Base-by-base conservation (phyloP, 1,139 yeast genomes). In the Hansenula anomala region DNA sequence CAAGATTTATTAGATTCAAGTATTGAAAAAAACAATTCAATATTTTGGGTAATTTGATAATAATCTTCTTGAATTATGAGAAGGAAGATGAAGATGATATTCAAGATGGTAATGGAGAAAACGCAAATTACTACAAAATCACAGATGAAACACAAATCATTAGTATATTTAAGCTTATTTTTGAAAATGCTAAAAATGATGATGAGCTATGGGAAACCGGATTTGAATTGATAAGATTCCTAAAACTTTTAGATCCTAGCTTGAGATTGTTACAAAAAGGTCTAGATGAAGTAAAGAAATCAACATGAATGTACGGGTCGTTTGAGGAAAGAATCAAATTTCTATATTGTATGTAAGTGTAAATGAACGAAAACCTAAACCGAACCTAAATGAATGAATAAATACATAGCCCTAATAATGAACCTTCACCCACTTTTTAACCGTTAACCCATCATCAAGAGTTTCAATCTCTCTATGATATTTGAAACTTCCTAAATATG, bases 381-480 rank as follows among this genome's bases (percentile, higher is more conserved):
- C 23, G 6, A 20, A 20, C 9, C n/a, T 25, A 9, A 27, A 27
- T 14, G 16, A 27, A 27, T 14, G 28, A 20, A 20, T 17, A 4
- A 33, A 27, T 9, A 6, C n/a, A 29, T 8, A 3, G 3, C 14
- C 32, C 25, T 30, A 42, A 15, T 37, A 18, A 16, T 37, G 43
- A 14, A 47, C 48, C 45, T 67, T 72, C 3, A 56, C 55, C 87
- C 87, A 80, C 41, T 62, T 58, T 47, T 75, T 77, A 7, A 78
- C 65, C 2, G 62, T 62, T 36, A 80, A 57, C 0, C 87, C 87
- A 56, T 80, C 87, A 1, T 64, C 65, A 34, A 73, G 61, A 33
- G 59, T 63, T 13, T 58, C 48, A 2, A 60, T 64, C 41, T 66
- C 71, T 13, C 68, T 59, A 4, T 61, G 54, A 47, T 79, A 79